Conservation (phyloP, 345 rosid genomes). For the Cardamine chenopodiifolia region DNA sequence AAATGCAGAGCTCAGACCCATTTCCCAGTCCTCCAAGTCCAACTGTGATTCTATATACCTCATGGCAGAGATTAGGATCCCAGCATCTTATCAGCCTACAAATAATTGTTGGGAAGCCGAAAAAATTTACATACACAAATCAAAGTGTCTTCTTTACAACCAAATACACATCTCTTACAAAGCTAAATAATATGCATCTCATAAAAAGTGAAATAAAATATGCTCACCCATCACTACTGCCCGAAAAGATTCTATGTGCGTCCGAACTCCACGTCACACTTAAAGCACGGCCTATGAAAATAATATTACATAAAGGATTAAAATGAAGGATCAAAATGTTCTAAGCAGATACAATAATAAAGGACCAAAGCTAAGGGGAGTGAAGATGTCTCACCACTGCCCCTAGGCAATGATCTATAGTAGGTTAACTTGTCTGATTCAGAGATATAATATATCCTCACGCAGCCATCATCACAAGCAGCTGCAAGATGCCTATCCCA, state of each 20-base stretch:
- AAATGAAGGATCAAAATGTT: not conserved
- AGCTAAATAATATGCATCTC: not conserved
- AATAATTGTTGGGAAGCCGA: not conserved
- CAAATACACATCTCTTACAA: not conserved
- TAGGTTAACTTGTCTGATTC: conserved; percentile 59
- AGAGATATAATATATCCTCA: conserved; percentile 63
- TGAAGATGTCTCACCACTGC: conserved; percentile 81
- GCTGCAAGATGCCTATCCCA: conserved; percentile 61
- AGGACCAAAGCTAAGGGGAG: conserved; percentile 29
- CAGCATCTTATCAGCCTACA: conserved; percentile 92
- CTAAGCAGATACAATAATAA: conserved; percentile 22
- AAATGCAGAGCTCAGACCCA: conserved; percentile 76
- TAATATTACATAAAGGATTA: conserved; percentile 19
- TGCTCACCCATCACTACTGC: conserved; percentile 94
- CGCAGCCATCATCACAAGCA: conserved; percentile 96
- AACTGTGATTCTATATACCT: conserved; percentile 83
- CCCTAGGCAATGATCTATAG: conserved; percentile 81
- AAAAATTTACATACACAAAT: not conserved
- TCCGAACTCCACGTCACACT: conserved; percentile 83
- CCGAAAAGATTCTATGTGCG: conserved; percentile 66
- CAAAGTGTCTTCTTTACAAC: not conserved
- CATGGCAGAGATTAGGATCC: conserved; percentile 69
- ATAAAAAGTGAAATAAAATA: conserved; percentile 3
- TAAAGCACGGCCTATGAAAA: conserved; percentile 68
- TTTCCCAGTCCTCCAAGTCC: conserved; percentile 84